phyloP scores from a whole-genome alignment of 2,329 filamentous ascomycete genomes.

The Penicillium expansum region DNA sequence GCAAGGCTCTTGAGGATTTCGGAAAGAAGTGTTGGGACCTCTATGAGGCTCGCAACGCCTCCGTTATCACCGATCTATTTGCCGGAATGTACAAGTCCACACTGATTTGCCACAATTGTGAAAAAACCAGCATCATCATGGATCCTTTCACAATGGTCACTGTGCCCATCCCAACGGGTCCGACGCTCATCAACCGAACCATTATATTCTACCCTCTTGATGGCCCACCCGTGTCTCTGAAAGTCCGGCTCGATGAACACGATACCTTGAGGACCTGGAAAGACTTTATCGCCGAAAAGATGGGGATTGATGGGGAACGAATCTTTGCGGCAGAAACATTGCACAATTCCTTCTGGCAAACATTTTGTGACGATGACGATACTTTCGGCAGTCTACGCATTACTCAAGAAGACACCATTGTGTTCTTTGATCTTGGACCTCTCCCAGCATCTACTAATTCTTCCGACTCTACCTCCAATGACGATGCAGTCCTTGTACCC shows the following conservation, averaged over 20 bases:
- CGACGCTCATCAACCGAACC: constrained; percentile 73
- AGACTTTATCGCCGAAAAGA: constrained; percentile 55
- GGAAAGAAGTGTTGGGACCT: constrained; percentile 88
- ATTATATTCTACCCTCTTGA: constrained; percentile 77
- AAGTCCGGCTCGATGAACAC: constrained; percentile 71
- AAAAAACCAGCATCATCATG: constrained; percentile 97
- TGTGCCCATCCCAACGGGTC: constrained; percentile 74
- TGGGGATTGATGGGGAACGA: constrained; percentile 49
- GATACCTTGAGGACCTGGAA: constrained; percentile 56
- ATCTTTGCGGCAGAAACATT: constrained; percentile 85
- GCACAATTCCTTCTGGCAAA: constrained; percentile 79
- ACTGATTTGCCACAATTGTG: constrained; percentile 82
- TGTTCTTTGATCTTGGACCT: constrained; percentile 74
- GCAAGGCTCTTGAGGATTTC: constrained; percentile 74
- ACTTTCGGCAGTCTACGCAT: constrained; percentile 71
- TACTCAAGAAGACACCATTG: constrained; percentile 58
- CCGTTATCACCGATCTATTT: constrained; percentile 91
- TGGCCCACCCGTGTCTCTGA: constrained; percentile 66
- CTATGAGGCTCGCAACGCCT: constrained; percentile 88
- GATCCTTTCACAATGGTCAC: constrained; percentile 96
- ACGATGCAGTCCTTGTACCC: constrained; percentile 48
- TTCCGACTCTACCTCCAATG: constrained; percentile 19
- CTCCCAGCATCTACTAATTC: constrained; percentile 19
- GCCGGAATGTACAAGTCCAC: constrained; percentile 99
- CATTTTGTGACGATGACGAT: constrained; percentile 66